A percentile compares a stretch with the other conserved stretches of the same genome.
Conservation (phyloP, 305 asterid species). For the Ruellia speciosa region DNA sequence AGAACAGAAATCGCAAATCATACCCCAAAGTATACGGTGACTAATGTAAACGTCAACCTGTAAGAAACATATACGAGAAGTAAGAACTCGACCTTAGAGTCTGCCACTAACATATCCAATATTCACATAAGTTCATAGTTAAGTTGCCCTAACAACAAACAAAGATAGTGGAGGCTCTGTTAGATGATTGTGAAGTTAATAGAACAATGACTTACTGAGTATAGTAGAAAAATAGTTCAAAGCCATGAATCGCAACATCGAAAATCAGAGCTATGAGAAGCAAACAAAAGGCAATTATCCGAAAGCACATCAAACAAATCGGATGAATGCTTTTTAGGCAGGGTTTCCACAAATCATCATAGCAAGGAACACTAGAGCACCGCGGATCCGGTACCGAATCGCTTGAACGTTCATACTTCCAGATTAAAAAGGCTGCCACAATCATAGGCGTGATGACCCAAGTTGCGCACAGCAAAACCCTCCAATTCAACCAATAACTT, state of each 20-base stretch:
- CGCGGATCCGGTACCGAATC: slow-evolving; percentile 28
- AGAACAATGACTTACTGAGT: slow-evolving; percentile 69
- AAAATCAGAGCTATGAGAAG: slow-evolving; percentile 46
- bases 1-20: slow-evolving; percentile 16
- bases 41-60: slow-evolving; percentile 89
- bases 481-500: slow-evolving; percentile 87
- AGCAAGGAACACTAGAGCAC: slow-evolving; percentile 17
- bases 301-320: slow-evolving; percentile 41
- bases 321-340: slow-evolving; percentile 55
- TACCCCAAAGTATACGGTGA: slow-evolving; percentile 85
- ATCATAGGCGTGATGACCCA: slow-evolving; percentile 60
- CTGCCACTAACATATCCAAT: not conserved
- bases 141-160: not conserved
- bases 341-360: slow-evolving; percentile 70
- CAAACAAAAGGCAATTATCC: slow-evolving; percentile 55
- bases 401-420: slow-evolving; percentile 56
- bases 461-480: slow-evolving; percentile 54
- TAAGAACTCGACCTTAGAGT: slow-evolving; percentile 14
- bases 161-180: not conserved
- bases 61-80: slow-evolving; percentile 17
- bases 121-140: not conserved
- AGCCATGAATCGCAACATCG: slow-evolving; percentile 59
- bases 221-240: slow-evolving; percentile 57
- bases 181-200: not conserved
- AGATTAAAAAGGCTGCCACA: slow-evolving; percentile 38